phyloP scores from a whole-genome alignment of 108 stramenopile species.

The Nitzschia inconspicua region DNA sequence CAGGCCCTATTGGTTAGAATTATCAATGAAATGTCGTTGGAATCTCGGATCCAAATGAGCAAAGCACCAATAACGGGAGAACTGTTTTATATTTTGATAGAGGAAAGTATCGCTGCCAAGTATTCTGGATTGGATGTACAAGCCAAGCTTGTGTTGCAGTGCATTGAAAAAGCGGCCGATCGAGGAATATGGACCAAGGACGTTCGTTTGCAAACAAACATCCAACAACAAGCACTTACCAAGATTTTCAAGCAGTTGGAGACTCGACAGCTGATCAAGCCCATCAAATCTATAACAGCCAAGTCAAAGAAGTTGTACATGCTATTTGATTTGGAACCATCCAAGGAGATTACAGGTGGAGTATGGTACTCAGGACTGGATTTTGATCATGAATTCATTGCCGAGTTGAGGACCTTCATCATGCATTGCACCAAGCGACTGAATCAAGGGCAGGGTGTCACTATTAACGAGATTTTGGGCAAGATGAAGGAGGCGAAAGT shows the following conservation, averaged over 20 bases:
- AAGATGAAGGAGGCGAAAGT: slow-evolving; percentile 82
- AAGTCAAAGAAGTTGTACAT: slow-evolving; percentile 98
- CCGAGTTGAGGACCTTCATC: slow-evolving; percentile 83
- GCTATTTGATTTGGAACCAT: slow-evolving; percentile 90
- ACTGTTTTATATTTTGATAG: slow-evolving; percentile 68
- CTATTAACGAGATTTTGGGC: slow-evolving; percentile 55
- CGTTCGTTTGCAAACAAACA: slow-evolving; percentile 84
- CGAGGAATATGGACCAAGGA: slow-evolving; percentile 98
- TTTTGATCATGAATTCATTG: slow-evolving; percentile 97
- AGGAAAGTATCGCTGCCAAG: slow-evolving; percentile 62
- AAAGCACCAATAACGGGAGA: slow-evolving; percentile 42
- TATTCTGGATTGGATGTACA: slow-evolving; percentile 74
- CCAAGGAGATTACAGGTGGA: slow-evolving; percentile 96
- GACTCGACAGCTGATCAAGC: slow-evolving; percentile 88
- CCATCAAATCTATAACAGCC: slow-evolving; percentile 91
- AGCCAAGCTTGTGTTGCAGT: slow-evolving; percentile 89
- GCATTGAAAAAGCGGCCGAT: slow-evolving; percentile 87
- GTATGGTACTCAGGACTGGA: slow-evolving; percentile 96
- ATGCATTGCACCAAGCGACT: slow-evolving; percentile 61
- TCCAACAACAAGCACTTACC: slow-evolving; percentile 88
- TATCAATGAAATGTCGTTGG: slow-evolving; percentile 70
- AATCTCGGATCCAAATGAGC: slow-evolving; percentile 73
- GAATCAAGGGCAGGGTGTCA: slow-evolving; percentile 66
- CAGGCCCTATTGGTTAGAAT: slow-evolving; percentile 55
- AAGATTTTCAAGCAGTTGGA: slow-evolving; percentile 95